A percentile compares a stretch with the other conserved stretches of the same genome.
Conservation (phyloP, 2,329 filamentous ascomycete genomes). For the Colletotrichum eremochloae region DNA sequence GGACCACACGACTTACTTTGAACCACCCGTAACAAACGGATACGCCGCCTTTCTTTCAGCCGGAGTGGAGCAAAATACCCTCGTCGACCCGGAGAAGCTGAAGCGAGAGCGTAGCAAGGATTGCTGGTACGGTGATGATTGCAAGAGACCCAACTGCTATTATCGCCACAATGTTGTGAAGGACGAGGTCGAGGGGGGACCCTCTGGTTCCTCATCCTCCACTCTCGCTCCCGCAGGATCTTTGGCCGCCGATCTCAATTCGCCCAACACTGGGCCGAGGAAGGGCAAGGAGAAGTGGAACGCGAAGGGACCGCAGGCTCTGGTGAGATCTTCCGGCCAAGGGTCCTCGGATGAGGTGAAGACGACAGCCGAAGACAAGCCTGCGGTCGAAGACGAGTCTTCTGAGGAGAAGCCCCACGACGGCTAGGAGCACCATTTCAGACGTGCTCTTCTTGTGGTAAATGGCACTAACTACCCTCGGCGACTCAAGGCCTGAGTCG, state of each 20-base stretch:
- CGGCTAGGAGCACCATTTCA: background rate
- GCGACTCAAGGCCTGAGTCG: background rate
- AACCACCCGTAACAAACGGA: background rate
- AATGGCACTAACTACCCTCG: background rate
- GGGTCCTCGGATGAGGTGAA: background rate
- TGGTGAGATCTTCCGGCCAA: background rate
- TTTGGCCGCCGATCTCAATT: no score
- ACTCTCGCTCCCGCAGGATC: background rate
- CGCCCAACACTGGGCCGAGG: background rate
- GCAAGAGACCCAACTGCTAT: constrained; percentile 6
- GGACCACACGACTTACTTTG: no score
- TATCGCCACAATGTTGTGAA: background rate
- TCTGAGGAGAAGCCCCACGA: background rate
- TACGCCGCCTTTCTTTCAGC: background rate
- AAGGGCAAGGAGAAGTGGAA: background rate
- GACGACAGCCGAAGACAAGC: background rate
- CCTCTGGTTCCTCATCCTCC: background rate
- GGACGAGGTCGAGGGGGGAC: no score
- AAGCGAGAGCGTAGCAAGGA: background rate
- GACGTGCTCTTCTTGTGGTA: background rate
- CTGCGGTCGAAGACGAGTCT: no score
- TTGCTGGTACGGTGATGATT: background rate
- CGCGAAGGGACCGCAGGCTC: background rate
- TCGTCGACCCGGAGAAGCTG: constrained; percentile 1
- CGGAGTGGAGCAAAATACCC: background rate